Evolutionary conservation across 2,329 filamentous ascomycete genomes (phyloP).

Genomic region (Ophiosphaerella narmari): DNA sequence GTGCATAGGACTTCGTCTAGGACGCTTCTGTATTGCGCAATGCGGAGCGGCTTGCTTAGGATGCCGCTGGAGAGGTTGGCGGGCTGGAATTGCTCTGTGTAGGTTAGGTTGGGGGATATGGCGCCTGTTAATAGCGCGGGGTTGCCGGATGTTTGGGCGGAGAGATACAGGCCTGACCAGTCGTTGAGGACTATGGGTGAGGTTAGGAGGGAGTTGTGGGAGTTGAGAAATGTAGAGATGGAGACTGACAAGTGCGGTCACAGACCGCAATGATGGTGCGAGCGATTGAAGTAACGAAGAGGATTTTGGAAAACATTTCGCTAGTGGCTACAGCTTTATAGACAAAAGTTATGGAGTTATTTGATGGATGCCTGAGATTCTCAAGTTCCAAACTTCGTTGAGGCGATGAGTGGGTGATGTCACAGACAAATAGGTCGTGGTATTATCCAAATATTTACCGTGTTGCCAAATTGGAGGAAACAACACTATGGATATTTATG

Average conservation of each 20-base stretch:
- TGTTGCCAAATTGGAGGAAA: no score
- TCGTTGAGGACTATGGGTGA: conserved; percentile 11
- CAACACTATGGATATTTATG: no score
- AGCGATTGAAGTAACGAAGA: background rate
- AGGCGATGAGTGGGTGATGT: no score
- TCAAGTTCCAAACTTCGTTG: no score
- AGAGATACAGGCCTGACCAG: conserved; percentile 20
- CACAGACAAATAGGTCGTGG: no score
- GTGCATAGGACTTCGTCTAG: conserved; percentile 23
- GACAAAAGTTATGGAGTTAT: no score
- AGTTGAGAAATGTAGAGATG: background rate
- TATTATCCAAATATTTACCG: no score
- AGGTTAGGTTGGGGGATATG: conserved; percentile 17
- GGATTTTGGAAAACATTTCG: background rate
- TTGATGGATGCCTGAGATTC: no score
- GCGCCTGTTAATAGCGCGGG: conserved; percentile 10
- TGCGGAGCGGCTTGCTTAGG: conserved; percentile 20
- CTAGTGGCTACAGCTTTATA: no score
- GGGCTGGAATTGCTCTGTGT: conserved; percentile 26
- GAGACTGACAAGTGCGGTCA: conserved; percentile 14
- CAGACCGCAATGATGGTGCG: conserved; percentile 6
- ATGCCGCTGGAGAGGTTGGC: conserved; percentile 22
- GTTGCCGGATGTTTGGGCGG: conserved; percentile 19
- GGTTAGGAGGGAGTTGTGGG: background rate
- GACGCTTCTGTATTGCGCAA: conserved; percentile 20